Conservation (phyloP, 2,329 filamentous ascomycete species). For the Neocucurbitaria cava region DNA sequence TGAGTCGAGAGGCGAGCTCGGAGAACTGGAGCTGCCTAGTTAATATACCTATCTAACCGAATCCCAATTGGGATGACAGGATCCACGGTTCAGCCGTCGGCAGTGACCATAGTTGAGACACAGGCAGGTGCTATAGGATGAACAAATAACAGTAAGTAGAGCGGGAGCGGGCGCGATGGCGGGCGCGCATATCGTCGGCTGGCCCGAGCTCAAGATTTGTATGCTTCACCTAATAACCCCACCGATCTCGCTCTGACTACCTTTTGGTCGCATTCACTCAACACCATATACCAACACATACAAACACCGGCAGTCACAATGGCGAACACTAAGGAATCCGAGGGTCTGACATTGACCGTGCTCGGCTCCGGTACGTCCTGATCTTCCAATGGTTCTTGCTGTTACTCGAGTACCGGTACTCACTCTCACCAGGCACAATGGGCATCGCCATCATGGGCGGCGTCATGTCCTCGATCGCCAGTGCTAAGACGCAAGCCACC, state of each 20-base stretch:
- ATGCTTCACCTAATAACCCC: constrained; percentile 15
- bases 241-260: constrained; percentile 21
- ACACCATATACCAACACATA: constrained; percentile 4
- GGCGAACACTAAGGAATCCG: constrained; percentile 38
- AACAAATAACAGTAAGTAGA: too few species aligned
- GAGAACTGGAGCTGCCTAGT: too few species aligned
- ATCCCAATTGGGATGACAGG: too few species aligned
- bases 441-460: constrained; percentile 84
- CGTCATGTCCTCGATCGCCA: constrained; percentile 74
- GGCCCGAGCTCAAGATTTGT: constrained; percentile 23
- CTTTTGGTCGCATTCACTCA: constrained; percentile 7
- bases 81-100: too few species aligned
- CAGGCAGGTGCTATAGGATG: too few species aligned
- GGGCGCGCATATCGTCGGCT: constrained; percentile 34
- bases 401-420: constrained; percentile 1
- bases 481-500: constrained; percentile 39
- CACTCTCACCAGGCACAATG: constrained; percentile 70
- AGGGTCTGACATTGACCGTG: constrained; percentile 74
- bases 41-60: too few species aligned
- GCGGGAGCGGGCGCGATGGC: too few species aligned
- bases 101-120: too few species aligned
- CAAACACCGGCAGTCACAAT: constrained; percentile 25
- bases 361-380: constrained; percentile 77
- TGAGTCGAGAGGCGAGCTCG: too few species aligned
- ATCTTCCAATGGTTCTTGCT: constrained; percentile 38